A percentile compares a stretch with the other conserved stretches of the same genome.
Evolutionary conservation across 2,329 filamentous ascomycete genomes (phyloP).

Genomic region (Fusarium anthophilum): DNA sequence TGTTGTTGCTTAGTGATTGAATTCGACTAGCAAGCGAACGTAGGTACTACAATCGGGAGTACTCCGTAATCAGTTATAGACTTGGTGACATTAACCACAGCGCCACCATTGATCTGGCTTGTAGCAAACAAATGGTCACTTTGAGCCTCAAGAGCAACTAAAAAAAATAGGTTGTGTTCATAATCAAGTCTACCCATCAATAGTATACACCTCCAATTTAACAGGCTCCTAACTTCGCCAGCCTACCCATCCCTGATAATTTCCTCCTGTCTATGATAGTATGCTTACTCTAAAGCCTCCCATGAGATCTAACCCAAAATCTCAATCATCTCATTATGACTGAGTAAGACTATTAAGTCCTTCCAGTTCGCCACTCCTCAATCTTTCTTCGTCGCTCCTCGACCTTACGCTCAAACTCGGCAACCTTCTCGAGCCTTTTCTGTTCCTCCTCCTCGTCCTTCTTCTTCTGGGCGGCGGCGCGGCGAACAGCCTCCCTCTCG

Average conservation of each 20-base stretch:
- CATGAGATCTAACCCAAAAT: slow-evolving; percentile 17
- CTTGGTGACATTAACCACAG: too few species aligned
- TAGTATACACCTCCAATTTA: slow-evolving; percentile 25
- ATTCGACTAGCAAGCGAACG: background rate
- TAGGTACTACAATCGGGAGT: background rate
- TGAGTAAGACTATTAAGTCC: slow-evolving; percentile 5
- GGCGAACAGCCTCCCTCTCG: slow-evolving; percentile 74
- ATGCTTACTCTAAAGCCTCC: slow-evolving; percentile 22
- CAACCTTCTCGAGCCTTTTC: slow-evolving; percentile 63
- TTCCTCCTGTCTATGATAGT: slow-evolving; percentile 23
- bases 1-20: background rate
- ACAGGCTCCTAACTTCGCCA: background rate
- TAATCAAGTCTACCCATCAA: slow-evolving; percentile 32
- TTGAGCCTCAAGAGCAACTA: background rate
- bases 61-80: background rate
- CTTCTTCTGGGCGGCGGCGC: slow-evolving; percentile 59
- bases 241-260: background rate
- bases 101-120: background rate
- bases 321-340: background rate
- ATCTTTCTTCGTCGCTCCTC: slow-evolving; percentile 60
- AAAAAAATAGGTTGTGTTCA: slow-evolving; percentile 17
- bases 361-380: slow-evolving; percentile 56
- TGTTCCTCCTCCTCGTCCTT: slow-evolving; percentile 62
- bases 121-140: background rate
- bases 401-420: slow-evolving; percentile 67